These are phyloP conservation scores for Metarhizium brunneum DNA, from an alignment of 2,329 filamentous ascomycete genomes.

Conservation along the genomic window DNA sequence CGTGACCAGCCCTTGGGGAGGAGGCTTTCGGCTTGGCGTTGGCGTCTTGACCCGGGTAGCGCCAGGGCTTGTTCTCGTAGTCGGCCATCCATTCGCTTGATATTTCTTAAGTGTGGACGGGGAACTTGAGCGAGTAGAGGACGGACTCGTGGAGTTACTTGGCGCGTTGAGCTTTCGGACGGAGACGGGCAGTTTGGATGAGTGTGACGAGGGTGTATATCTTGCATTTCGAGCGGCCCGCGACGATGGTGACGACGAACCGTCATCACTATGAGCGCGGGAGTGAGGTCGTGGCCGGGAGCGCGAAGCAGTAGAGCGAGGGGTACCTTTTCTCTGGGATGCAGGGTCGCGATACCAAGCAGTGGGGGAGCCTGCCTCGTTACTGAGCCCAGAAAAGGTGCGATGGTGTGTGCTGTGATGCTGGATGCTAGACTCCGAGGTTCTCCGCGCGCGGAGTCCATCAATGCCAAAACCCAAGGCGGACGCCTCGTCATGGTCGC, in stretches of 20 bases:
- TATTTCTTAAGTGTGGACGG: constrained; percentile 37
- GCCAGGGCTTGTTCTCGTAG: constrained; percentile 24
- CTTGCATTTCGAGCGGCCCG: constrained; percentile 21
- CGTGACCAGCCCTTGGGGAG: constrained; percentile 32
- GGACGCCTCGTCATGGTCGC: constrained; percentile 43
- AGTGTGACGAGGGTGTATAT: constrained; percentile 16
- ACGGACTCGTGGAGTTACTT: constrained; percentile 36
- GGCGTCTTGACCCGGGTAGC: constrained; percentile 34
- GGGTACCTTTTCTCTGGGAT: not conserved
- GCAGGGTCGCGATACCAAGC: constrained; percentile 49
- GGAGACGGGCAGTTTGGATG: constrained; percentile 38
- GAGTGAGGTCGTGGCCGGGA: constrained; percentile 24
- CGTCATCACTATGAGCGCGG: constrained; percentile 54
- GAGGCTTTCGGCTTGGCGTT: constrained; percentile 29
- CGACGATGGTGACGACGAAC: constrained; percentile 20
- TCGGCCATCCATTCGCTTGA: constrained; percentile 30
- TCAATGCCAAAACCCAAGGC: constrained; percentile 54
- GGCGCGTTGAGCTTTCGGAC: constrained; percentile 34
- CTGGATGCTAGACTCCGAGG: constrained; percentile 62
- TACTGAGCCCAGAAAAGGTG: constrained; percentile 45
- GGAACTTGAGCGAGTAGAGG: constrained; percentile 47
- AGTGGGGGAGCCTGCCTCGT: constrained; percentile 54
- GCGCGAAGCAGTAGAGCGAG: not conserved
- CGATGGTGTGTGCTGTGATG: constrained; percentile 40
- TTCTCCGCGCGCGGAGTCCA: constrained; percentile 43